Base-by-base conservation (phyloP, 2,329 filamentous ascomycete genomes). In the Ascochyta viciae-villosae region DNA sequence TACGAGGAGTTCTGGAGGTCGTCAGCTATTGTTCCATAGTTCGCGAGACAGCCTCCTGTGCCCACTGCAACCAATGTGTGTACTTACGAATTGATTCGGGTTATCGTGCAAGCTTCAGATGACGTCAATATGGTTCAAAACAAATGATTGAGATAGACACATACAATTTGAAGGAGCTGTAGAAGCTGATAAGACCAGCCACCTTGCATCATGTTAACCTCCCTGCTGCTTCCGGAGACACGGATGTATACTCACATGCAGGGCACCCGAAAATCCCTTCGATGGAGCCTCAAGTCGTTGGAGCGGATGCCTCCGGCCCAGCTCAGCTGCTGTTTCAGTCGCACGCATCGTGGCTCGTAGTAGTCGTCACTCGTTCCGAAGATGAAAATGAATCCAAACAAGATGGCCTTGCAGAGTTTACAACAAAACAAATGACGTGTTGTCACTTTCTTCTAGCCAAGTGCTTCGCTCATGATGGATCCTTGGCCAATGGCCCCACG, bases 221-320 rank as follows among this genome's bases (percentile, higher is more conserved):
- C 29, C 12, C 29, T 15, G 12, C 29, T 13, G 10, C 29, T 31
- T 13, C 29, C 12, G 29, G 29, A 31, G 12, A 31, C 12, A 6
- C 29, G 10, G 29, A 15, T 5, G 29, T 31, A 9, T 38, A 63
- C 61, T 45, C 54, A 81, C 73, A 73, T 92, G 89, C 38, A 91
- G 72, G 9, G 85, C 57, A 22, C 88, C 82, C 2, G 89, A 91
- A 53, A 85, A 65, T 37, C 82, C 82, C 55, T 83, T 83, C 1
- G 87, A 88, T 0, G 89, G 89, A 56, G 89, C 87, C 3, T 81
- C 70, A 19, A 91, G 76, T 35, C 87, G 81, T 74, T 92, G 89
- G 4, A 90, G 81, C 39, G 83, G 85, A 76, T 91, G 88, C 41
- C 68, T 73, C 45, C 69, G 66, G 50, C 74, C 65, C 46, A 76